Percentiles rank a stretch among this genome's conserved stretches.
These are phyloP conservation scores for Chytriomyces hyalinus DNA, from an alignment of 192 early-diverging fungal genomes.

Conservation along the genomic window DNA sequence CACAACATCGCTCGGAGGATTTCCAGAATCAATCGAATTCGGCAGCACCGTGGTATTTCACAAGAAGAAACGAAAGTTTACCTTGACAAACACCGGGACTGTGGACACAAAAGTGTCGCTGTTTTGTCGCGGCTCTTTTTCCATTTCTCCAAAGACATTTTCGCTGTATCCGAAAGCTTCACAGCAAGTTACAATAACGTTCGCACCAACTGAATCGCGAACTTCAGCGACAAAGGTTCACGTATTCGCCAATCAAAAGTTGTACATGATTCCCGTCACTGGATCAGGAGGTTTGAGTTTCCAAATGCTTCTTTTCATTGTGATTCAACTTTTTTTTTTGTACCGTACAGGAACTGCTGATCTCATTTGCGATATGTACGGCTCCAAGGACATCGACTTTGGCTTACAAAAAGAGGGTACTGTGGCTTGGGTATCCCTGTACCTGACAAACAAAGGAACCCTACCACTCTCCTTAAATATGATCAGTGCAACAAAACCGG, in stretches of 20 bases:
- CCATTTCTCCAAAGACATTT: slow-evolving; percentile 53
- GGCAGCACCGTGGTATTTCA: slow-evolving; percentile 58
- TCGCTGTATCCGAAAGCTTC: slow-evolving; percentile 46
- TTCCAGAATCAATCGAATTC: slow-evolving; percentile 65
- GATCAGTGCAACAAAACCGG: slow-evolving; percentile 49
- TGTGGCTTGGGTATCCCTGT: slow-evolving; percentile 57
- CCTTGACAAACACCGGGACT: slow-evolving; percentile 57
- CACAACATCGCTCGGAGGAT: slow-evolving; percentile 52
- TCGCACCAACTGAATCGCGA: slow-evolving; percentile 58
- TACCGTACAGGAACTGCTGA: slow-evolving; percentile 50
- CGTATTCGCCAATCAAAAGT: slow-evolving; percentile 62
- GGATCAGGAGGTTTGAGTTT: slow-evolving; percentile 55
- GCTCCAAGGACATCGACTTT: slow-evolving; percentile 61
- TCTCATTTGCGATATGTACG: slow-evolving; percentile 64
- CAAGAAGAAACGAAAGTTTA: slow-evolving; percentile 43
- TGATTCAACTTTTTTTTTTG: slow-evolving; percentile 54
- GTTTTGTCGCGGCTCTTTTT: slow-evolving; percentile 55
- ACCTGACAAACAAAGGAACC: slow-evolving; percentile 64
- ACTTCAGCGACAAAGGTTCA: slow-evolving; percentile 46
- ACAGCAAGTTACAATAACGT: slow-evolving; percentile 54
- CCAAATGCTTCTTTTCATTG: slow-evolving; percentile 41
- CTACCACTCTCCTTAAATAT: slow-evolving; percentile 58
- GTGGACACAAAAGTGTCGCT: slow-evolving; percentile 54
- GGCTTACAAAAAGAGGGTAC: slow-evolving; percentile 58
- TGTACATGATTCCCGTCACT: slow-evolving; percentile 50